Evolutionary conservation across 1,284 basidiomycete species (phyloP).

Genomic region (Sparassis latifolia): DNA sequence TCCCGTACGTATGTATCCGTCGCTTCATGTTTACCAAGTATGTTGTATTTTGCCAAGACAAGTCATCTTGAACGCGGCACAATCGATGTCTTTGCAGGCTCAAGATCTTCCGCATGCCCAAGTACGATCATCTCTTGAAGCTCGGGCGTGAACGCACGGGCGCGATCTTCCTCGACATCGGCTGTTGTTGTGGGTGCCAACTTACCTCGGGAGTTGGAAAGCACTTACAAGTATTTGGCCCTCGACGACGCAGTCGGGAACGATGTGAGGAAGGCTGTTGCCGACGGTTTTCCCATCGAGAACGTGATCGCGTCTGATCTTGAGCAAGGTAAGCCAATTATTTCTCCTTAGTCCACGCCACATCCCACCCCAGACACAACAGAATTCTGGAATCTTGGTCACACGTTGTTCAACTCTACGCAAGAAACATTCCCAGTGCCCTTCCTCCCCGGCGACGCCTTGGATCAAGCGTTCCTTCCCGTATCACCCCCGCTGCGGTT

Average conservation of each 20-base stretch:
- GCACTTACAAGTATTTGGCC: neutral
- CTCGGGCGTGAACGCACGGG: conserved; percentile 31
- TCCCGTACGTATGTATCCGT: conserved; percentile 35
- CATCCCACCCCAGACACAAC: neutral
- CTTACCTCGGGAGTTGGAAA: neutral
- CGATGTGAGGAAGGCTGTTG: conserved; percentile 34
- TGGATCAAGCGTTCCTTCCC: conserved; percentile 31
- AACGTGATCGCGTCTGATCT: conserved; percentile 31
- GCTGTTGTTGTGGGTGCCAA: conserved; percentile 38
- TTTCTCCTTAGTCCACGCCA: conserved; percentile 9
- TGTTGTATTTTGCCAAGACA: conserved; percentile 3
- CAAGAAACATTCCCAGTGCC: conserved; percentile 35
- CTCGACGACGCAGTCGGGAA: conserved; percentile 34
- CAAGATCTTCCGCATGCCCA: conserved; percentile 30
- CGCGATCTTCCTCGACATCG: conserved; percentile 43
- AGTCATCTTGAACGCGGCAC: neutral
- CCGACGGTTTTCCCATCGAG: conserved; percentile 32
- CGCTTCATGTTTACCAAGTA: conserved; percentile 36
- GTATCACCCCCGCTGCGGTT: conserved; percentile 22
- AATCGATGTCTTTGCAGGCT: conserved; percentile 23
- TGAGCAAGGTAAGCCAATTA: conserved; percentile 24
- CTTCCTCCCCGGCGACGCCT: conserved; percentile 42
- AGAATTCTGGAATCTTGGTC: conserved; percentile 30
- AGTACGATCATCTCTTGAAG: conserved; percentile 35
- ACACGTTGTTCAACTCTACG: conserved; percentile 26